phyloP scores from a whole-genome alignment of 768 basidiomycete species.

The Collybia mongolica region DNA sequence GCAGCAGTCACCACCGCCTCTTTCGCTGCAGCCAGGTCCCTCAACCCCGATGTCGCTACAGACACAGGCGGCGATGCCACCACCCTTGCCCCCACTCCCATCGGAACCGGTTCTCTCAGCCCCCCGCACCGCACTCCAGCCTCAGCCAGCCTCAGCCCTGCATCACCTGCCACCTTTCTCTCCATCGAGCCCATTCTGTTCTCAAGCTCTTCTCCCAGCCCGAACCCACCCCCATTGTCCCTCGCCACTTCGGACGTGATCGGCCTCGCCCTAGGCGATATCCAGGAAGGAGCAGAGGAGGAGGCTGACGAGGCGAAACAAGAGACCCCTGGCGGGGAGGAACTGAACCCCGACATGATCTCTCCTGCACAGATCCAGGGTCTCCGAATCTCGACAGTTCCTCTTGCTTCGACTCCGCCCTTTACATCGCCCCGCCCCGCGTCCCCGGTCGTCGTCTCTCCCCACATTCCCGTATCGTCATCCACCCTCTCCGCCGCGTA shows the following conservation, averaged over 20 bases:
- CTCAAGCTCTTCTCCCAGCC: conserved; percentile 19
- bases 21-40: neutral
- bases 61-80: neutral
- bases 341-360: conserved; percentile 21
- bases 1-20: too few relatives aligned
- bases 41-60: neutral
- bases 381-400: conserved; percentile 50
- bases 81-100: conserved; percentile 1
- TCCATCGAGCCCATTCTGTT: conserved; percentile 57
- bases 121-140: neutral
- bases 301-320: conserved; percentile 11
- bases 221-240: conserved; percentile 32
- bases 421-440: neutral
- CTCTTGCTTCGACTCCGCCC: conserved; percentile 21
- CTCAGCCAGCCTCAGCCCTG: conserved; percentile 6
- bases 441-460: neutral
- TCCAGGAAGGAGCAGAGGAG: conserved; percentile 58
- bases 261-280: conserved; percentile 47
- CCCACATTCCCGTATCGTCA: conserved; percentile 21
- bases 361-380: conserved; percentile 51
- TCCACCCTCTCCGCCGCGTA: conserved; percentile 6
- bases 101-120: neutral
- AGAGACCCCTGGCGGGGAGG: conserved; percentile 10
- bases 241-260: conserved; percentile 21
- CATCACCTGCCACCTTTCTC: conserved; percentile 15